phyloP scores from a whole-genome alignment of 176 grass and related monocot genomes.

The Musa acuminata region DNA sequence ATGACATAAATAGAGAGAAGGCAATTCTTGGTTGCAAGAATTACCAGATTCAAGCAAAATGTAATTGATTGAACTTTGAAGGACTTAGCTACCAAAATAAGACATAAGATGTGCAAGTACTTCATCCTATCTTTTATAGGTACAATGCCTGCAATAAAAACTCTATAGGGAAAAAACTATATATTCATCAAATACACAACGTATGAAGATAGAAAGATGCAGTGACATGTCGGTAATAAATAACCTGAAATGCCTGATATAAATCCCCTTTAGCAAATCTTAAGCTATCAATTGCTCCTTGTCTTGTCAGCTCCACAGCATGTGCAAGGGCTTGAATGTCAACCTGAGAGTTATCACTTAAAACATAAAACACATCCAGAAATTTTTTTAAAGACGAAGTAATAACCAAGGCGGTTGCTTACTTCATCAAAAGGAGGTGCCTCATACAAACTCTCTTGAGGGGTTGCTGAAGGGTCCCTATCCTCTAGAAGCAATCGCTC shows the following conservation, averaged over 20 bases:
- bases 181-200: not conserved
- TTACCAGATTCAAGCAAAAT: not conserved
- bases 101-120: not conserved
- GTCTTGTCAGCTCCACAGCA: conserved; percentile 94
- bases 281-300: conserved; percentile 91
- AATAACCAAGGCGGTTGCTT: conserved; percentile 24
- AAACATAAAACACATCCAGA: conserved; percentile 29
- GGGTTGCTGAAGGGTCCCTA: conserved; percentile 63
- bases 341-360: conserved; percentile 44
- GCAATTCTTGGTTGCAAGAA: not conserved
- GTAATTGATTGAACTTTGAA: not conserved
- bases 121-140: not conserved
- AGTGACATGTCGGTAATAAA: not conserved
- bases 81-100: not conserved
- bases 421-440: conserved; percentile 92
- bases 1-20: not conserved
- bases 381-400: conserved; percentile 12
- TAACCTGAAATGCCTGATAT: conserved; percentile 91
- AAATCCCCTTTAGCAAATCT: conserved; percentile 96
- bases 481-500: conserved; percentile 81
- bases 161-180: not conserved
- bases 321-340: conserved; percentile 96
- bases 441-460: conserved; percentile 65
- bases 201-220: not conserved
- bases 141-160: not conserved